Percentiles rank a stretch among this genome's conserved stretches.
Conservation (phyloP, 139 green algal species). For the Coelastrella sp. region DNA sequence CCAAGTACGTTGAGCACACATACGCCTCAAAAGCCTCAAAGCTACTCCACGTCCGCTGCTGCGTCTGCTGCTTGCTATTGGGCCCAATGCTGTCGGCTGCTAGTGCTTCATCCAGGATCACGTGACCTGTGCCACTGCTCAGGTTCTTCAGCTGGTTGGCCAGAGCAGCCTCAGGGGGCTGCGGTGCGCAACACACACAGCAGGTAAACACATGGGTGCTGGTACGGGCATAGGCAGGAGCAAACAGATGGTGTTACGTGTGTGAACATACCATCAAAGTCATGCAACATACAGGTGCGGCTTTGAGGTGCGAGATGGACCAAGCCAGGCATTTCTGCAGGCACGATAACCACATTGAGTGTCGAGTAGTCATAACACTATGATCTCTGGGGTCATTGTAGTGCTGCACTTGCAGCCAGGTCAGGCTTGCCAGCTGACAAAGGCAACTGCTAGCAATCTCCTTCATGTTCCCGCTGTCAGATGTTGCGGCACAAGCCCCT, state of each 20-base stretch:
- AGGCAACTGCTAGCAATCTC: neutral
- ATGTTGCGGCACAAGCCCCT: neutral
- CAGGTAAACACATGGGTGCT: too few relatives aligned
- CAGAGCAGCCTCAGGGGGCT: neutral
- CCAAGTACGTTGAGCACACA: neutral
- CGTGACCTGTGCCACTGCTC: neutral
- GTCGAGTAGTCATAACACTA: too few relatives aligned
- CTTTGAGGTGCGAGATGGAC: too few relatives aligned
- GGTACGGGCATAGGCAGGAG: neutral
- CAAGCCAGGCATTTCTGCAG: too few relatives aligned
- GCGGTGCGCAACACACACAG: neutral
- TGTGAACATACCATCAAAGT: neutral
- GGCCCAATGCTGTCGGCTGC: neutral
- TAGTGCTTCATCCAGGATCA: neutral
- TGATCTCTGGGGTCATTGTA: too few relatives aligned
- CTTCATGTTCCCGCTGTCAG: neutral
- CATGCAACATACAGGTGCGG: neutral
- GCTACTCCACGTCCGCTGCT: constrained; percentile 9
- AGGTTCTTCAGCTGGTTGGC: neutral
- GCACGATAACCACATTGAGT: too few relatives aligned
- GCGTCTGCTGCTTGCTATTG: neutral
- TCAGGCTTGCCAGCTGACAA: too few relatives aligned
- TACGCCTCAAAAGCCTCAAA: constrained; percentile 27
- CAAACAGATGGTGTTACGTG: neutral
- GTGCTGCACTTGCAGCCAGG: too few relatives aligned